Evolutionary conservation across 2,329 filamentous ascomycete species (phyloP).

Genomic region (Zymoseptoria passerinii): DNA sequence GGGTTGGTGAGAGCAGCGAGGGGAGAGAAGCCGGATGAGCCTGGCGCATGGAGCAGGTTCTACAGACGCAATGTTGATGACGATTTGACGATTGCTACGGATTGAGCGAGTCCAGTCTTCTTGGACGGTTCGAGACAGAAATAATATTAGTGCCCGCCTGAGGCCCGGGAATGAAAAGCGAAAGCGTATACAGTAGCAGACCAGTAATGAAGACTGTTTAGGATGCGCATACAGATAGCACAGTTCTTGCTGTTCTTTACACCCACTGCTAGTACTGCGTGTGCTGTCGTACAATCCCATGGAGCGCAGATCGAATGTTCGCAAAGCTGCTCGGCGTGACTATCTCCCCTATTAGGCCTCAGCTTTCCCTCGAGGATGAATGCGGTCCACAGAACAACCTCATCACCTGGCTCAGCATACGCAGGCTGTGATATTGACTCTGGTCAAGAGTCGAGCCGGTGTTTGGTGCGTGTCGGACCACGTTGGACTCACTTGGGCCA

Average conservation of each 20-base stretch:
- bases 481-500: background rate
- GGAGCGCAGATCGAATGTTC: too few species aligned
- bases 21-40: slow-evolving; percentile 11
- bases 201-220: background rate
- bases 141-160: background rate
- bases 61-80: background rate
- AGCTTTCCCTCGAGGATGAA: too few species aligned
- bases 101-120: background rate
- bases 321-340: too few species aligned
- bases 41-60: slow-evolving; percentile 4
- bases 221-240: background rate
- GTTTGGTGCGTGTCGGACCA: background rate
- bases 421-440: background rate
- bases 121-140: background rate
- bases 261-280: too few species aligned
- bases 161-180: background rate
- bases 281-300: too few species aligned
- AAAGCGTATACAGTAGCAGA: background rate
- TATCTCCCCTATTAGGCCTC: too few species aligned
- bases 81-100: background rate
- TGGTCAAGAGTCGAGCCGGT: background rate
- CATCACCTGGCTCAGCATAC: too few species aligned
- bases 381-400: too few species aligned
- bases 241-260: too few species aligned
- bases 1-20: slow-evolving; percentile 26